phyloP scores from a whole-genome alignment of 2,329 filamentous ascomycete genomes.

The Trichophyton equinum region DNA sequence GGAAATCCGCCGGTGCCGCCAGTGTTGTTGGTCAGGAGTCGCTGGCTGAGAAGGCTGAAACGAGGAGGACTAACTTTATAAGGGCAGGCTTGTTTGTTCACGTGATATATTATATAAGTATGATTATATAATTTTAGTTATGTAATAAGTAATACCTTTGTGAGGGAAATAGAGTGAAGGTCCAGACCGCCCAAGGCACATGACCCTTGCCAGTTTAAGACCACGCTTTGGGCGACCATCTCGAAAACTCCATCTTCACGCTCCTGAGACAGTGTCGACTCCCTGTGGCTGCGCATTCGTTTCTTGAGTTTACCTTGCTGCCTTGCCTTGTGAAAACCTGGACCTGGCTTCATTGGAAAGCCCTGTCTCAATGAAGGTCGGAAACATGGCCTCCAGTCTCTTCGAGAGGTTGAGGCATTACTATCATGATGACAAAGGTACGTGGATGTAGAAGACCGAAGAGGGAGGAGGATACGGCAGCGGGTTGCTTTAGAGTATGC shows the following conservation, averaged over 20 bases:
- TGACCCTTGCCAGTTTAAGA: not conserved
- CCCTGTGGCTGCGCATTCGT: not conserved
- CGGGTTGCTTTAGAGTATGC: not conserved
- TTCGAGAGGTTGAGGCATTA: not conserved
- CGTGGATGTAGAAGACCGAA: not conserved
- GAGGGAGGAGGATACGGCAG: not conserved
- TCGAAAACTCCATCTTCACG: too few relatives aligned
- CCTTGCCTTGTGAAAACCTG: not conserved
- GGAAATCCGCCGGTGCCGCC: not conserved
- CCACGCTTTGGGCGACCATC: too few relatives aligned
- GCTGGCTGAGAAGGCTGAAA: not conserved
- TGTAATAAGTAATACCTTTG: too few relatives aligned
- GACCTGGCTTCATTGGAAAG: not conserved
- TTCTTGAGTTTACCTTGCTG: not conserved
- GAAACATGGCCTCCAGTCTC: not conserved
- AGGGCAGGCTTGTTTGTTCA: not conserved
- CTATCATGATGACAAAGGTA: conserved; percentile 2
- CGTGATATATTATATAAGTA: not conserved
- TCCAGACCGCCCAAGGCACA: not conserved
- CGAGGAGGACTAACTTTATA: not conserved
- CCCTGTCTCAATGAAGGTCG: not conserved
- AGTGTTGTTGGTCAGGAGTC: not conserved
- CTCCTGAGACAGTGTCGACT: not conserved
- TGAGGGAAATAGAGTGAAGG: too few relatives aligned
- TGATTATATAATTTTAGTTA: too few relatives aligned